phyloP scores from a whole-genome alignment of 805 yeast genomes.

The Barnettozyma botsteinii region DNA sequence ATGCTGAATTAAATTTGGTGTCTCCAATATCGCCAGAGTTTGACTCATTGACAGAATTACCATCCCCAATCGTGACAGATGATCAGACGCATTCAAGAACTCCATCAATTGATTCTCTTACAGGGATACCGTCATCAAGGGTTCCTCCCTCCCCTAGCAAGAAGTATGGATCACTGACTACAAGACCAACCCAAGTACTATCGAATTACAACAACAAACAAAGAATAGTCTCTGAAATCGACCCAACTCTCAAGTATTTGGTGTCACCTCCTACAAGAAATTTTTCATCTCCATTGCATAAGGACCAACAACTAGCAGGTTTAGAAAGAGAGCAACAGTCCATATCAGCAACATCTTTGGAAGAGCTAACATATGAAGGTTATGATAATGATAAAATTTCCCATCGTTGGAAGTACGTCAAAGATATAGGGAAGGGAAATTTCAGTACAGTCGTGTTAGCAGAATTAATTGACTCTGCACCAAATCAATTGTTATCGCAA shows the following conservation, averaged over 20 bases:
- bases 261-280: conserved; percentile 17
- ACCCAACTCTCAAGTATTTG: conserved; percentile 15
- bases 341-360: not conserved
- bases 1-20: not conserved
- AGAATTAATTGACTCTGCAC: conserved; percentile 18
- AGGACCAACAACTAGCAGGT: not conserved
- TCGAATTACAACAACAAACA: not conserved
- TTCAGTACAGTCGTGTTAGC: conserved; percentile 62
- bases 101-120: not conserved
- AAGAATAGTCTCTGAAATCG: conserved; percentile 36
- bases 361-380: conserved; percentile 11
- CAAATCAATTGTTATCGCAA: conserved; percentile 6
- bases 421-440: conserved; percentile 58
- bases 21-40: conserved; percentile 27
- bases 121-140: not conserved
- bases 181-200: conserved; percentile 8
- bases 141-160: conserved; percentile 3
- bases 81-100: not conserved
- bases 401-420: conserved; percentile 29
- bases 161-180: conserved; percentile 2
- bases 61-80: conserved; percentile 35
- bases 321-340: conserved; percentile 7
- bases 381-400: conserved; percentile 10
- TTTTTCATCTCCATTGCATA: conserved; percentile 13
- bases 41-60: conserved; percentile 37